Conservation (phyloP, 345 rosid genomes). For the Rhizophora mangle region DNA sequence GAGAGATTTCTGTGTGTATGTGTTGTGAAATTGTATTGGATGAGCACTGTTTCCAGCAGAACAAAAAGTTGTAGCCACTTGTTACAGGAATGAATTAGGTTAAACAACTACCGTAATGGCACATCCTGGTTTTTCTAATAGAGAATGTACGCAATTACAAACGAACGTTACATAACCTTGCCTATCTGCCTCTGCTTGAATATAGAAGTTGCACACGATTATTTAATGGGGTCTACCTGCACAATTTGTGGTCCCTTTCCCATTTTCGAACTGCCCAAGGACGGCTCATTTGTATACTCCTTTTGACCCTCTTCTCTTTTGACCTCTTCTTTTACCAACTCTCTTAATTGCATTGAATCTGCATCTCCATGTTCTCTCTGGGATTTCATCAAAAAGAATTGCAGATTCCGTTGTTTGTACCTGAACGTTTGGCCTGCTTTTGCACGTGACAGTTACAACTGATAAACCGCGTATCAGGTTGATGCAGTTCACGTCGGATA, state of each 20-base stretch:
- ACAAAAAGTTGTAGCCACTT: background rate
- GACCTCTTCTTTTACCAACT: constrained; percentile 16
- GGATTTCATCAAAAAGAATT: constrained; percentile 8
- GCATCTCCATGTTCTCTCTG: background rate
- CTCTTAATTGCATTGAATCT: background rate
- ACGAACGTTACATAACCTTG: too few relatives aligned
- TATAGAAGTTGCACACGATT: constrained; percentile 3
- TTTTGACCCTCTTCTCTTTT: constrained; percentile 9
- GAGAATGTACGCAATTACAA: too few relatives aligned
- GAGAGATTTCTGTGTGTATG: constrained; percentile 8
- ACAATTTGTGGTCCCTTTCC: constrained; percentile 5
- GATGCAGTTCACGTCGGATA: constrained; percentile 19
- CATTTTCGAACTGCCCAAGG: background rate
- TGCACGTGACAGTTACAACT: constrained; percentile 52
- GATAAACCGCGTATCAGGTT: constrained; percentile 19
- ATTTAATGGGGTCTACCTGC: constrained; percentile 2
- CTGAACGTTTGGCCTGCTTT: background rate
- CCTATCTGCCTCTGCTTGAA: too few relatives aligned
- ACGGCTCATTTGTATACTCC: constrained; percentile 4
- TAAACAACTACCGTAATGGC: background rate
- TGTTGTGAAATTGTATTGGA: constrained; percentile 10
- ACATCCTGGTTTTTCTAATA: too few relatives aligned
- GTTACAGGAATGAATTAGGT: constrained; percentile 22
- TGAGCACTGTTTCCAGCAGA: background rate
- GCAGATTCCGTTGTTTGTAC: background rate